Conservation (phyloP, 148 eudicot genomes). For the Linanthus parryae region DNA sequence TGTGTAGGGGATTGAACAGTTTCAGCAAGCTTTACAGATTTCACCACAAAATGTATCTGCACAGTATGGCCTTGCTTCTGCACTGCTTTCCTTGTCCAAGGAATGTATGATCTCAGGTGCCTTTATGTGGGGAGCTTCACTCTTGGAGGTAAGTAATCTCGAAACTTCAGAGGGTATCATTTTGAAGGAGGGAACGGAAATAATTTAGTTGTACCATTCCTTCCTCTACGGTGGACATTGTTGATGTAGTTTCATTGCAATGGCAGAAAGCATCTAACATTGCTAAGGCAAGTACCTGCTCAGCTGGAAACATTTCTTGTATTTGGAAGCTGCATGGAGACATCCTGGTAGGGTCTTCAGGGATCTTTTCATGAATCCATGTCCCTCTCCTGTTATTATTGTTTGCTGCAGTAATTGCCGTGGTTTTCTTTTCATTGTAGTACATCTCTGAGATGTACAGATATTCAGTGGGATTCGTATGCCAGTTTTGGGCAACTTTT, state of each 20-base stretch:
- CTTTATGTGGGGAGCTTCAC: slow-evolving; percentile 87
- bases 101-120: slow-evolving; percentile 83
- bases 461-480: no score
- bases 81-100: slow-evolving; percentile 72
- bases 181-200: no score
- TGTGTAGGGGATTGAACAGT: slow-evolving; percentile 74
- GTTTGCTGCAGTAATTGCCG: no score
- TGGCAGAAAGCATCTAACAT: slow-evolving; percentile 74
- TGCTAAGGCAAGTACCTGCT: slow-evolving; percentile 34
- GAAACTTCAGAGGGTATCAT: slow-evolving; percentile 1
- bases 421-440: no score
- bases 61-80: slow-evolving; percentile 88
- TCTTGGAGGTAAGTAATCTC: slow-evolving; percentile 62
- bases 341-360: slow-evolving; percentile 52
- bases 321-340: slow-evolving; percentile 93
- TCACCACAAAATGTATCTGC: slow-evolving; percentile 64
- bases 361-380: background rate
- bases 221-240: background rate
- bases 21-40: slow-evolving; percentile 61
- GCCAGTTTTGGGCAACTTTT: no score
- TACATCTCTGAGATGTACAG: no score
- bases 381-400: no score
- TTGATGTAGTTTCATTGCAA: background rate
- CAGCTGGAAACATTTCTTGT: slow-evolving; percentile 70
- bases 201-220: background rate